These are phyloP conservation scores for Vitis labrusca DNA, from an alignment of 164 flowering plant species.

Conservation along the genomic window DNA sequence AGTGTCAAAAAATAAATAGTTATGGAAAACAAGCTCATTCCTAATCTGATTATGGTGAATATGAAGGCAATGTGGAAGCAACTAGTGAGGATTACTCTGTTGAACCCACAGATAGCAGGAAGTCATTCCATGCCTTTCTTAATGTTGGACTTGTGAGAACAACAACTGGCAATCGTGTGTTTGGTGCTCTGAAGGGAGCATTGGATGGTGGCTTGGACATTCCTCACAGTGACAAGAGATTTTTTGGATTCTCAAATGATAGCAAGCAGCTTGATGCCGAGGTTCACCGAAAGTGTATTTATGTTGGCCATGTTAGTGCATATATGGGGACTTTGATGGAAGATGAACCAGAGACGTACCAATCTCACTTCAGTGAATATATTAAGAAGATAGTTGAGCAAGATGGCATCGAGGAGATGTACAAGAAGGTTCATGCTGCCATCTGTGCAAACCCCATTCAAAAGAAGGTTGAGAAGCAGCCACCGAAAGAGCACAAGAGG, in stretches of 20 bases:
- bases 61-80: slow-evolving; percentile 27
- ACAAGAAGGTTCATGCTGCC: slow-evolving; percentile 52
- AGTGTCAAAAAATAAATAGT: no score
- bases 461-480: slow-evolving; percentile 58
- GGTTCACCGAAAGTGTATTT: slow-evolving; percentile 75
- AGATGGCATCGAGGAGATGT: slow-evolving; percentile 57
- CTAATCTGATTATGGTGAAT: no score
- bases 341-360: slow-evolving; percentile 89
- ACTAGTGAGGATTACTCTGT: slow-evolving; percentile 73
- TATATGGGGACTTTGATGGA: slow-evolving; percentile 64
- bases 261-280: slow-evolving; percentile 66
- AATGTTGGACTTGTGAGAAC: slow-evolving; percentile 71
- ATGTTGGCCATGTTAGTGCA: slow-evolving; percentile 75
- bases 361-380: slow-evolving; percentile 70
- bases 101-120: slow-evolving; percentile 64
- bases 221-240: slow-evolving; percentile 76
- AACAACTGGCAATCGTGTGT: slow-evolving; percentile 73
- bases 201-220: slow-evolving; percentile 87
- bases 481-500: slow-evolving; percentile 73
- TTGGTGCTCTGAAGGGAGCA: slow-evolving; percentile 87
- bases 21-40: no score
- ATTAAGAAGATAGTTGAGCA: slow-evolving; percentile 57
- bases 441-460: slow-evolving; percentile 45
- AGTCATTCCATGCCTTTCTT: slow-evolving; percentile 77
- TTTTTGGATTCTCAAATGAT: slow-evolving; percentile 62